These are phyloP conservation scores for Neopestalotiopsis sp. DNA, from an alignment of 2,329 filamentous ascomycete species.

Conservation along the genomic window DNA sequence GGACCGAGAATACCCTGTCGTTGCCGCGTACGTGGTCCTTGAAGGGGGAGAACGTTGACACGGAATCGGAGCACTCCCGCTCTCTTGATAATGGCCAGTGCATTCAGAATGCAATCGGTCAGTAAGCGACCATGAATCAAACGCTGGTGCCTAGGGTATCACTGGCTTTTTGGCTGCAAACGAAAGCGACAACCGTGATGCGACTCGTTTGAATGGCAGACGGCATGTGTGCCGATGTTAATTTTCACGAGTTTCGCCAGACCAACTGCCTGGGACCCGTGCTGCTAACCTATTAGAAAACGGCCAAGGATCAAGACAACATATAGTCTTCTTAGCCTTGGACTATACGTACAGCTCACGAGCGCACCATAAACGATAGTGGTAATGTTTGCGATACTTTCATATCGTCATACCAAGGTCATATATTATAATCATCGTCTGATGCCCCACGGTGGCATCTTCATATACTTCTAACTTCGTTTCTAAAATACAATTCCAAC, in stretches of 20 bases:
- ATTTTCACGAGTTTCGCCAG: no score
- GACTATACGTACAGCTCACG: neutral
- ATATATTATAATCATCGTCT: neutral
- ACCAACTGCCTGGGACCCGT: no score
- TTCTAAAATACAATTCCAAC: neutral
- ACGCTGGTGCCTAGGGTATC: no score
- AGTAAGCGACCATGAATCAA: no score
- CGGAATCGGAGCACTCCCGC: neutral
- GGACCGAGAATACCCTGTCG: neutral
- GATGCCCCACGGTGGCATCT: neutral
- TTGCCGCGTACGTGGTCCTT: neutral
- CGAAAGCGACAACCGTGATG: no score
- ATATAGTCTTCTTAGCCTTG: neutral
- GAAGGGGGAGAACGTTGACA: neutral
- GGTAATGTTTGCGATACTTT: neutral
- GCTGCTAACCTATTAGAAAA: no score
- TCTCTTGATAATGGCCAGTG: neutral
- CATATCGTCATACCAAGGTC: neutral
- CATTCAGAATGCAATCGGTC: neutral
- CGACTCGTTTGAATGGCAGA: no score
- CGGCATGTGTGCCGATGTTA: no score
- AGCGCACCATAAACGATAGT: neutral
- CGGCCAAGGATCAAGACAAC: neutral
- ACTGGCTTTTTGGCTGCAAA: no score
- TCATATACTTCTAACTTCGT: neutral